phyloP scores from a whole-genome alignment of 345 rosid species.

The Orychophragmus violaceus region DNA sequence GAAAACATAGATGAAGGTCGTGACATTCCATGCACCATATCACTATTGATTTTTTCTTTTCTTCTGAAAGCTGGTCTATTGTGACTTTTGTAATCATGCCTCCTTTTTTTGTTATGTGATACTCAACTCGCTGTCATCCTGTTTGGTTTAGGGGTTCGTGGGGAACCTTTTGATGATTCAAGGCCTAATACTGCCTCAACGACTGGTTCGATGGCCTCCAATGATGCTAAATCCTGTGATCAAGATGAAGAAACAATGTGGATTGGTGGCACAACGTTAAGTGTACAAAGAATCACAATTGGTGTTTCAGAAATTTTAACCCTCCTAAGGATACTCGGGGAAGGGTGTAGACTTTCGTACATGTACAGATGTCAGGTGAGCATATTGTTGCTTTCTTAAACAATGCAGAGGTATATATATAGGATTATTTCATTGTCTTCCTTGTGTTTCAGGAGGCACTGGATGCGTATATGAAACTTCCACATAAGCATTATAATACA shows the following conservation, averaged over 20 bases:
- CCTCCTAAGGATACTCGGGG: slow-evolving; percentile 79
- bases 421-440: slow-evolving; percentile 19
- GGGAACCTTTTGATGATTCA: slow-evolving; percentile 71
- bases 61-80: not conserved
- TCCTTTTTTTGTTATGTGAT: slow-evolving; percentile 10
- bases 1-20: slow-evolving; percentile 92
- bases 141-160: slow-evolving; percentile 52
- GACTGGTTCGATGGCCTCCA: slow-evolving; percentile 41
- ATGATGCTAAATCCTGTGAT: slow-evolving; percentile 51
- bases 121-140: slow-evolving; percentile 12
- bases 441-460: slow-evolving; percentile 66
- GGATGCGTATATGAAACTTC: slow-evolving; percentile 66
- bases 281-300: slow-evolving; percentile 52
- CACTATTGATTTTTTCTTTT: too few relatives aligned
- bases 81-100: not conserved
- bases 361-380: slow-evolving; percentile 81
- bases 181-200: slow-evolving; percentile 52
- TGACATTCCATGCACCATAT: not conserved
- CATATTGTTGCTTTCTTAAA: slow-evolving; percentile 4
- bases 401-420: not conserved
- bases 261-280: too few relatives aligned
- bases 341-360: slow-evolving; percentile 89
- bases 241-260: slow-evolving; percentile 53
- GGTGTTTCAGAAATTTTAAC: slow-evolving; percentile 69
- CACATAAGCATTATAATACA: slow-evolving; percentile 81